These are phyloP conservation scores for Coniochaeta ligniaria DNA, from an alignment of 2,329 filamentous ascomycete genomes.

Conservation along the genomic window DNA sequence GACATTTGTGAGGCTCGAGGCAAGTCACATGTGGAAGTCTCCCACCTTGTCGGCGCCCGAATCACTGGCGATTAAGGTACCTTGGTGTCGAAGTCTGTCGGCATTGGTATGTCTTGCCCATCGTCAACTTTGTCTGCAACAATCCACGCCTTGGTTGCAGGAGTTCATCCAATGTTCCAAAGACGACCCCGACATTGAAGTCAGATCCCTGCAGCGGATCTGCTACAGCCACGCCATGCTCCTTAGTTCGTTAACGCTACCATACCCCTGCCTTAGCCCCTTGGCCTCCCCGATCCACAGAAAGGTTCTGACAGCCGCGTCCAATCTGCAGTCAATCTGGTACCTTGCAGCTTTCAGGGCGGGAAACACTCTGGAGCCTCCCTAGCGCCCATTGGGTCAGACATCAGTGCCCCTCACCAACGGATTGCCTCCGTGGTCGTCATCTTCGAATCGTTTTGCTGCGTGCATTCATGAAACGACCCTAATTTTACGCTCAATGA, in stretches of 20 bases:
- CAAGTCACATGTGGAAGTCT: too few species aligned
- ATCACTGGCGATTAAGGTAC: neutral
- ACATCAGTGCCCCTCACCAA: neutral
- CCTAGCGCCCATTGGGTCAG: neutral
- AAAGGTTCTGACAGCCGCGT: too few species aligned
- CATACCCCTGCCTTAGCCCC: slow-evolving; percentile 1
- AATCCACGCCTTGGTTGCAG: neutral
- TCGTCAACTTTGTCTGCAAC: neutral
- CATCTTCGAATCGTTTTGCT: neutral
- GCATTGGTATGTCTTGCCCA: neutral
- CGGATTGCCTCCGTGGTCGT: neutral
- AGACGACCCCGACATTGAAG: neutral
- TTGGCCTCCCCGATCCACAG: neutral
- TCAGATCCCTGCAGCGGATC: neutral
- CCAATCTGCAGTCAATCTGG: slow-evolving; percentile 2
- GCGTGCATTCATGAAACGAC: slow-evolving; percentile 1
- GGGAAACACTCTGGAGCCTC: neutral
- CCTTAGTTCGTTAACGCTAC: neutral
- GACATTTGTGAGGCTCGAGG: neutral
- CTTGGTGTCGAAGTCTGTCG: neutral
- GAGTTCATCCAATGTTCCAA: slow-evolving; percentile 1
- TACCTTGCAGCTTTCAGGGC: neutral
- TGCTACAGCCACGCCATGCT: neutral
- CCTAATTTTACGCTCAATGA: neutral
- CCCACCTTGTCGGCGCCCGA: too few species aligned